phyloP scores from a whole-genome alignment of 2,329 filamentous ascomycete genomes.

The Paraphoma chrysanthemicola region DNA sequence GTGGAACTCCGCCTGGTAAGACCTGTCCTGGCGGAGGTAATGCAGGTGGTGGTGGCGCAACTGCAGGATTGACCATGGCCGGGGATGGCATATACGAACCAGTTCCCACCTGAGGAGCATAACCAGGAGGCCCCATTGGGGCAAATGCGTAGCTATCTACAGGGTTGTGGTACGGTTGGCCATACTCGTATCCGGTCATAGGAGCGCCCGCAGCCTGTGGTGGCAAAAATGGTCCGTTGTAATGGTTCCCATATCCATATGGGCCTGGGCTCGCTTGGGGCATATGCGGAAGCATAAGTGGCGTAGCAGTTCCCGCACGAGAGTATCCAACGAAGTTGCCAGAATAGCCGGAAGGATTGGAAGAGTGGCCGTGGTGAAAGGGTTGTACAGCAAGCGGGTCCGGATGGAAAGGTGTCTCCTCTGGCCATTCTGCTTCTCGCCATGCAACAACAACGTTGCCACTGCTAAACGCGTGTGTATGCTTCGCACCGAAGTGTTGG shows the following conservation, averaged over 20 bases:
- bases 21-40: conserved; percentile 26
- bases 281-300: conserved; percentile 43
- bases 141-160: conserved; percentile 40
- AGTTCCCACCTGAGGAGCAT: conserved; percentile 29
- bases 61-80: conserved; percentile 34
- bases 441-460: conserved; percentile 79
- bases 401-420: conserved; percentile 73
- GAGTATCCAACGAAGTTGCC: conserved; percentile 46
- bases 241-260: conserved; percentile 42
- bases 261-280: conserved; percentile 48
- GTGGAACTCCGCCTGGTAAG: conserved; percentile 20
- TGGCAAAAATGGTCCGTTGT: conserved; percentile 46
- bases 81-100: conserved; percentile 42
- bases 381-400: conserved; percentile 59
- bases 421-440: conserved; percentile 79
- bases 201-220: conserved; percentile 35
- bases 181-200: conserved; percentile 36
- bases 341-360: conserved; percentile 31
- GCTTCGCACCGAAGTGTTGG: conserved; percentile 84
- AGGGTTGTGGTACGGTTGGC: conserved; percentile 36
- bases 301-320: conserved; percentile 45
- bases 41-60: conserved; percentile 34
- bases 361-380: conserved; percentile 41
- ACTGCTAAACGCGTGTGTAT: conserved; percentile 72
- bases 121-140: conserved; percentile 39